Evolutionary conservation across 208 protist genomes (phyloP), one percentile per base, ranked within the genome.

Genomic region (Crithidia mellificae): DNA sequence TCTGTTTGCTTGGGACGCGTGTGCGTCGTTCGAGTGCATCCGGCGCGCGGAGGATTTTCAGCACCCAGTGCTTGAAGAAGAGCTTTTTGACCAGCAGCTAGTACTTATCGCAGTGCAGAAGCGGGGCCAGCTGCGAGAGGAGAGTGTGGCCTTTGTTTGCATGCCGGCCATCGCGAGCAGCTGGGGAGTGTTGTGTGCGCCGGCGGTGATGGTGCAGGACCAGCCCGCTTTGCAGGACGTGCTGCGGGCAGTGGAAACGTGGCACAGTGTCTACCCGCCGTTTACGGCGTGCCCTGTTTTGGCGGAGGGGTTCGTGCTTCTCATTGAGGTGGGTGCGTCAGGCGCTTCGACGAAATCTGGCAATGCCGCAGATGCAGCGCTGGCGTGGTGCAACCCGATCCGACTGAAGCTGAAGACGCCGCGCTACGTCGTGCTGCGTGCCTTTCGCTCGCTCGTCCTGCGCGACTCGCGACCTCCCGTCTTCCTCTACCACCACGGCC

Each of bases 381-480:
- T 66, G 5, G 63, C 50, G 54, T 90, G 75, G 74, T 68, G 84
- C 20, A 62, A 51, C 6, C 85, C 84, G 2, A 39, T 96, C 56
- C 86, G 91, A 0, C 71, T 96, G 32, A 96, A 96, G 72, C 68
- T 84, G 6, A 96, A 96, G 55, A 93, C 88, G 6, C 74, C 82
- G 7, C 57, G 68, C 56, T 96, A 96, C 72, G 62, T 81, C 54
- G 82, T 87, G 2, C 80, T 96, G 72, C 88, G 91, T 6, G 78
- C 83, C 2, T 66, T 96, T 24, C 91, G 91, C 24, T 88, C 84
- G 8, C 74, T 89, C 49, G 53, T 88, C 29, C 52, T 57, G 27
- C 84, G 81, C 11, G 89, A 96, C 19, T 87, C 74, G 12, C 55
- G 25, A 15, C 73, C 80, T 25, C 74, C 38, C n/a, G 58, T 62